Evolutionary conservation across 257 asterid genomes (phyloP).

Genomic region (Nicotiana knightiana): DNA sequence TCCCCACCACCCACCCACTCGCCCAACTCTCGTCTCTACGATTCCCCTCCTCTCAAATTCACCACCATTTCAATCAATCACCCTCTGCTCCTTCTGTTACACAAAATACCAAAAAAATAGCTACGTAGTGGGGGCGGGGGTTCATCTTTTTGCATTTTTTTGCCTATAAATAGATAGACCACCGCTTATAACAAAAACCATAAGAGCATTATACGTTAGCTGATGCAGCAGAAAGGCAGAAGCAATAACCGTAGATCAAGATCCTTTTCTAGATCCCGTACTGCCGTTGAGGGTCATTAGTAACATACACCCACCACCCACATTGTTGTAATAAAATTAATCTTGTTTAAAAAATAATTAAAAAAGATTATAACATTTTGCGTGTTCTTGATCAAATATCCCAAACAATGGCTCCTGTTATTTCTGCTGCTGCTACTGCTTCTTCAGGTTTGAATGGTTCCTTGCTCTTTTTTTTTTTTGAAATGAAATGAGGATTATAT

Average conservation of each 20-base stretch:
- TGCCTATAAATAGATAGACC: neutral
- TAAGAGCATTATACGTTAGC: neutral
- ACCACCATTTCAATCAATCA: neutral
- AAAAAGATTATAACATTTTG: no score
- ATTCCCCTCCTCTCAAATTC: neutral
- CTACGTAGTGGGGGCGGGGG: neutral
- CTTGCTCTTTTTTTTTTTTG: neutral
- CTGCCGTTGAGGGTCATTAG: conserved; percentile 75
- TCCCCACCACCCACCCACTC: neutral
- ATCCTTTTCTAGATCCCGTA: conserved; percentile 82
- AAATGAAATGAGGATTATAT: neutral
- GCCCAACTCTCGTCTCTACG: neutral
- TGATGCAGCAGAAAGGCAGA: conserved; percentile 82
- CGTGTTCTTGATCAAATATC: neutral
- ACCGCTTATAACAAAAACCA: neutral
- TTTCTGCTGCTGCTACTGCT: conserved; percentile 28
- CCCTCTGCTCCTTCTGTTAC: neutral
- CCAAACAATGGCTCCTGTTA: conserved; percentile 48
- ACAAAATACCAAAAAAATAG: no score
- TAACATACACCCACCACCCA: neutral
- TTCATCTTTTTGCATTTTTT: neutral
- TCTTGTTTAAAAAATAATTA: neutral
- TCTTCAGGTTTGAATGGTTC: neutral
- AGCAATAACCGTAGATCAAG: conserved; percentile 67
- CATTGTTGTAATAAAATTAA: neutral